These are phyloP conservation scores for Thielaviopsis ethacetica DNA, from an alignment of 2,329 filamentous ascomycete genomes.

Conservation along the genomic window DNA sequence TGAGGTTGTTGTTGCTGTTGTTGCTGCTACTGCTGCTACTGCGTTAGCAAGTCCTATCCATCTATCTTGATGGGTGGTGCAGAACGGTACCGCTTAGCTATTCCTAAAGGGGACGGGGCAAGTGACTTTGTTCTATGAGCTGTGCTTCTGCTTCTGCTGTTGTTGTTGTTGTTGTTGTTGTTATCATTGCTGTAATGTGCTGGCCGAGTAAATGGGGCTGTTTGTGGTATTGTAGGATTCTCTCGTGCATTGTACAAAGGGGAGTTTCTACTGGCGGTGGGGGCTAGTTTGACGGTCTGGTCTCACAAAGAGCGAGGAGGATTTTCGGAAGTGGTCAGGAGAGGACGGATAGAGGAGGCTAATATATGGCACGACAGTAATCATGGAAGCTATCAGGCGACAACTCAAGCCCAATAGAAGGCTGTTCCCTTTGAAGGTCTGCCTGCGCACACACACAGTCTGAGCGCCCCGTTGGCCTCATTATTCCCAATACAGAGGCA, in stretches of 20 bases:
- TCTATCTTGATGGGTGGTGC: not conserved
- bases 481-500: not conserved
- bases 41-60: not conserved
- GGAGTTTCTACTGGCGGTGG: not conserved
- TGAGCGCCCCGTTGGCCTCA: not conserved
- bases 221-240: not conserved
- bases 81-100: not conserved
- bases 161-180: not conserved
- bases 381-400: not conserved
- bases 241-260: not conserved
- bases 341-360: not conserved
- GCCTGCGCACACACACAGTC: not conserved
- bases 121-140: not conserved
- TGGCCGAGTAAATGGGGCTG: not conserved
- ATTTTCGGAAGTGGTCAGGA: not conserved
- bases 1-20: not conserved
- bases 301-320: not conserved
- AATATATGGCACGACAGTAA: not conserved
- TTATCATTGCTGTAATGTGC: not conserved
- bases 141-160: not conserved
- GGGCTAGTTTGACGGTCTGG: not conserved
- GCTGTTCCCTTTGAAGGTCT: not conserved
- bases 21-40: not conserved
- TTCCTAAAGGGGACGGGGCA: not conserved
- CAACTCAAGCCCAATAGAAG: not conserved